These are phyloP conservation scores for Talaromyces proteolyticus DNA, from an alignment of 495 filamentous ascomycete genomes.

Conservation along the genomic window DNA sequence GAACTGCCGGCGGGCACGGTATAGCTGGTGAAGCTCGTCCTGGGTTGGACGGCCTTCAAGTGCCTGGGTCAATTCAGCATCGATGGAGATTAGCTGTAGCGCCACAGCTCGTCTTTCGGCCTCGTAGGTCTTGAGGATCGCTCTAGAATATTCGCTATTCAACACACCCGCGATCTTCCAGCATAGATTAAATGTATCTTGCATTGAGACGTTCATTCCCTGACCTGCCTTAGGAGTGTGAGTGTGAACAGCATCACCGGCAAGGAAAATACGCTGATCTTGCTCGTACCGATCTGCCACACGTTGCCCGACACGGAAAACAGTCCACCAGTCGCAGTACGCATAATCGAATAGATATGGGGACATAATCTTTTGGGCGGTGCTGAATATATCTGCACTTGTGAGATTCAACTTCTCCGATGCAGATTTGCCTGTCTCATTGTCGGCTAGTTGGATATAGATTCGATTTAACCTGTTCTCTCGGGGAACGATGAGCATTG, in stretches of 20 bases:
- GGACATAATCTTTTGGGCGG: background rate
- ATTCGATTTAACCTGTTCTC: conserved; percentile 62
- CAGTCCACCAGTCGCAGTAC: conserved; percentile 64
- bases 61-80: too few species aligned
- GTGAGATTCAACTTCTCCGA: conserved; percentile 54
- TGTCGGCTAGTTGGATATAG: conserved; percentile 61
- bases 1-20: too few species aligned
- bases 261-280: conserved; percentile 59
- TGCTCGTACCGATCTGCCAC: conserved; percentile 59
- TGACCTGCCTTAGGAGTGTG: conserved; percentile 65
- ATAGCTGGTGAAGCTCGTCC: too few species aligned
- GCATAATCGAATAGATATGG: conserved; percentile 51
- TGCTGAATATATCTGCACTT: too few species aligned
- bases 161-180: conserved; percentile 67
- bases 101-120: too few species aligned
- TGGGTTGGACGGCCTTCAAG: too few species aligned
- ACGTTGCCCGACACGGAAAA: conserved; percentile 65
- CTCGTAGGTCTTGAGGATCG: conserved; percentile 64
- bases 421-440: conserved; percentile 39
- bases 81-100: too few species aligned
- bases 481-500: conserved; percentile 62
- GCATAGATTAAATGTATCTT: conserved; percentile 65
- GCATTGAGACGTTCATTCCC: conserved; percentile 69
- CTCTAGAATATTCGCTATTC: conserved; percentile 41
- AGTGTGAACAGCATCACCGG: conserved; percentile 55